These are phyloP conservation scores for Cetradonia linearis DNA, from an alignment of 495 filamentous ascomycete genomes.

Conservation along the genomic window DNA sequence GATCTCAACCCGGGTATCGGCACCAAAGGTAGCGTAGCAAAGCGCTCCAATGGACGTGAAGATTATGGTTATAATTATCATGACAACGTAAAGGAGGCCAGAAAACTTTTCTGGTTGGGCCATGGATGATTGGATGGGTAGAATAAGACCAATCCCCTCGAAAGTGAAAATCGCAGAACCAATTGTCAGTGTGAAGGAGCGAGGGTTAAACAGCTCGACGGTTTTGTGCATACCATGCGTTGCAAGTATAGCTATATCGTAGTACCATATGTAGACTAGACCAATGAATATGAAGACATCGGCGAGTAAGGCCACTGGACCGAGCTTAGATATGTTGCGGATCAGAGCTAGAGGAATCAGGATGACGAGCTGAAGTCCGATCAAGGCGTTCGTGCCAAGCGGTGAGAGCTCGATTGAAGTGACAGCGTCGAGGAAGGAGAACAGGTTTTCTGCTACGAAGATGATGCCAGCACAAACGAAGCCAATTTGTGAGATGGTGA, in stretches of 20 bases:
- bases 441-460: conserved; percentile 55
- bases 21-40: conserved; percentile 55
- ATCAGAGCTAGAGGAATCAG: conserved; percentile 52
- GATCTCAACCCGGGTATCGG: conserved; percentile 47
- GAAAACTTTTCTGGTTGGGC: conserved; percentile 48
- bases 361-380: conserved; percentile 44
- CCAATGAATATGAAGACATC: conserved; percentile 54
- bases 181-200: conserved; percentile 50
- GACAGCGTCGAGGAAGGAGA: conserved; percentile 47
- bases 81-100: conserved; percentile 46
- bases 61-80: conserved; percentile 52
- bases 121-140: conserved; percentile 58
- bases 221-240: conserved; percentile 37
- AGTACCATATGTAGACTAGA: conserved; percentile 54
- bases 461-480: conserved; percentile 59
- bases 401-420: conserved; percentile 28
- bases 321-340: conserved; percentile 55
- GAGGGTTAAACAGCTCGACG: conserved; percentile 51
- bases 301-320: conserved; percentile 47
- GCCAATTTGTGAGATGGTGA: conserved; percentile 55
- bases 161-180: conserved; percentile 58
- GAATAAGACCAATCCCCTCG: conserved; percentile 56
- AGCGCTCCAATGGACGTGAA: conserved; percentile 54
- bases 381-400: conserved; percentile 38
- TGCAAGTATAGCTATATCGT: conserved; percentile 43